Percentiles rank a stretch among this genome's conserved stretches.
These are phyloP conservation scores for Sporopachydermia cereana DNA, from an alignment of 1,139 yeast species.

Conservation along the genomic window DNA sequence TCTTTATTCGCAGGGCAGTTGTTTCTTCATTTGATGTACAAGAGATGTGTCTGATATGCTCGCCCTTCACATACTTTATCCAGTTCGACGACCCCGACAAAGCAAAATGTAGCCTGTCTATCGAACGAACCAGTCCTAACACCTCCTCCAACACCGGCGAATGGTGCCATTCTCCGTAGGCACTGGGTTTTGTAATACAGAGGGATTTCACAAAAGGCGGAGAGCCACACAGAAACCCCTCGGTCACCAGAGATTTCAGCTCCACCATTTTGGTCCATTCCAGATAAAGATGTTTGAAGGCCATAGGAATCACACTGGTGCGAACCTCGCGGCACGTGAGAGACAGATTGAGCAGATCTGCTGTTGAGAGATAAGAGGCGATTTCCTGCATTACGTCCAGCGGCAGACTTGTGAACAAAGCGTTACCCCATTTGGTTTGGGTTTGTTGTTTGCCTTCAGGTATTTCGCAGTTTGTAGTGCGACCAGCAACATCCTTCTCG, in stretches of 20 bases:
- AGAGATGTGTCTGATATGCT: background rate
- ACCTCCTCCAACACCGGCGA: background rate
- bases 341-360: background rate
- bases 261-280: slow-evolving; percentile 5
- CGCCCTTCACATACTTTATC: slow-evolving; percentile 4
- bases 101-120: background rate
- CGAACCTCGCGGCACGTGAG: background rate
- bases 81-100: background rate
- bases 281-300: background rate
- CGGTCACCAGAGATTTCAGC: background rate
- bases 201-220: background rate
- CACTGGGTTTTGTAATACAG: background rate
- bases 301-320: background rate
- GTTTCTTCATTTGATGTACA: slow-evolving; percentile 4
- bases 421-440: too few relatives aligned
- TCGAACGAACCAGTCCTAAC: background rate
- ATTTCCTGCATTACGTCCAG: background rate
- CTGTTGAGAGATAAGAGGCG: background rate
- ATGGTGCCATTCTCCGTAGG: slow-evolving; percentile 5
- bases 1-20: background rate
- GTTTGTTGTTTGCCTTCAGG: too few relatives aligned
- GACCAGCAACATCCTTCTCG: too few relatives aligned
- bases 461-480: too few relatives aligned
- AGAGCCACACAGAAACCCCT: background rate
- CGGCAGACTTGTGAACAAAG: too few relatives aligned